A percentile compares a stretch with the other conserved stretches of the same genome.
Evolutionary conservation across 148 eudicot species (phyloP).

Genomic region (Polygonum aviculare): DNA sequence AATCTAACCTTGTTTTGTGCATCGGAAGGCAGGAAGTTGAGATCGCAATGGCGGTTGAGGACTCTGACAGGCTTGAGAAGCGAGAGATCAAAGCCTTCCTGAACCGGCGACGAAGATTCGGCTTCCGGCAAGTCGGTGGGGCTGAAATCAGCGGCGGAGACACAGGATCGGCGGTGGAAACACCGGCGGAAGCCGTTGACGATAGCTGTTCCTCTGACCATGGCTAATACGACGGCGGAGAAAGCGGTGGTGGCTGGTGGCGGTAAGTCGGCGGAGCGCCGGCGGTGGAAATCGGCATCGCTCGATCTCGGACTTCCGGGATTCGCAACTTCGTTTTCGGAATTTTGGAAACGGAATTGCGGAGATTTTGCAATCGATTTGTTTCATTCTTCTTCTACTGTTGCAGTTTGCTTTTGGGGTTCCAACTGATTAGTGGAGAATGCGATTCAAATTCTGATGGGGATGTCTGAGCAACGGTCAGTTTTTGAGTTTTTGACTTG

Average conservation of each 20-base stretch:
- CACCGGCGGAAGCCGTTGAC: constrained; percentile 6
- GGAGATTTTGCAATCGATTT: no score
- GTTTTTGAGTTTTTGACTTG: no score
- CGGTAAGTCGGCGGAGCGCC: neutral
- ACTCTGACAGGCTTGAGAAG: constrained; percentile 12
- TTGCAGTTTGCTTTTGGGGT: neutral
- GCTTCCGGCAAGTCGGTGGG: neutral
- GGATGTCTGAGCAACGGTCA: neutral
- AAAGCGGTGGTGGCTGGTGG: neutral
- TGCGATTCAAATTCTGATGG: constrained; percentile 7
- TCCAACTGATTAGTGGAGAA: neutral
- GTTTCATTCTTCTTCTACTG: neutral
- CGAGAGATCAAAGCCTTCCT: neutral
- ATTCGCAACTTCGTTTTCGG: neutral
- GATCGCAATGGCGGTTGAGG: constrained; percentile 1
- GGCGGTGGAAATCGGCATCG: constrained; percentile 3
- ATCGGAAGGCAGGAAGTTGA: constrained; percentile 2
- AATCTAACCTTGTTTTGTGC: constrained; percentile 12
- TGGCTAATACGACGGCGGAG: neutral
- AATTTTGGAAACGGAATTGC: neutral
- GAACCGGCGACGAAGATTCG: constrained; percentile 9
- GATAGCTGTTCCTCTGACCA: constrained; percentile 9
- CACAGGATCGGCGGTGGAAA: neutral
- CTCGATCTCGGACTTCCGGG: neutral
- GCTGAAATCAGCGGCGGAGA: constrained; percentile 6